phyloP scores from a whole-genome alignment of 495 filamentous ascomycete genomes.

The Clavariopsis aquatica region DNA sequence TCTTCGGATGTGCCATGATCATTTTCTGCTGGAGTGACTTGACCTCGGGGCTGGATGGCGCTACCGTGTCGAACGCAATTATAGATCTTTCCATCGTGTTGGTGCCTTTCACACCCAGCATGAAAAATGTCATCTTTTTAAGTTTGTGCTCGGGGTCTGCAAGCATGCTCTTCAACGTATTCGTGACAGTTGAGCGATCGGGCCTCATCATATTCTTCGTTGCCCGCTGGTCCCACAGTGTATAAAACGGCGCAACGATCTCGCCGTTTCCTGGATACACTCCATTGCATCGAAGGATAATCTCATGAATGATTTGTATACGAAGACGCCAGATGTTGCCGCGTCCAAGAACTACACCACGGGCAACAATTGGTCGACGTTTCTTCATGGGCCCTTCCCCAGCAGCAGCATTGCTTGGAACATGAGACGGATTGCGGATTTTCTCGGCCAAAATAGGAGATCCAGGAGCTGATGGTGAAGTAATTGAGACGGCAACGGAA shows the following conservation, averaged over 20 bases:
- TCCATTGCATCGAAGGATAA: conserved; percentile 68
- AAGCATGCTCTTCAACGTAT: conserved; percentile 62
- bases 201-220: conserved; percentile 47
- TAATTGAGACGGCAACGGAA: not conserved
- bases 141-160: conserved; percentile 55
- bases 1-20: conserved; percentile 48
- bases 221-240: conserved; percentile 57
- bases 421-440: not conserved
- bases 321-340: conserved; percentile 55
- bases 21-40: conserved; percentile 56
- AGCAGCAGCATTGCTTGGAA: not conserved
- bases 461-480: not conserved
- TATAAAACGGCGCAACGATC: conserved; percentile 69
- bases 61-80: conserved; percentile 52
- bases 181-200: conserved; percentile 55
- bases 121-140: conserved; percentile 59
- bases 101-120: not conserved
- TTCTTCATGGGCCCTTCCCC: not conserved
- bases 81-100: conserved; percentile 49
- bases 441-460: not conserved
- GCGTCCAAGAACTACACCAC: conserved; percentile 28
- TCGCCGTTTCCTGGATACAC: conserved; percentile 71
- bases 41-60: conserved; percentile 54
- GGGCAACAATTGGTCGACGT: not conserved
- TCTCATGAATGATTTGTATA: conserved; percentile 66